Base-by-base conservation (phyloP, 1,284 basidiomycete species). In the Cutaneotrichosporon sp. region DNA sequence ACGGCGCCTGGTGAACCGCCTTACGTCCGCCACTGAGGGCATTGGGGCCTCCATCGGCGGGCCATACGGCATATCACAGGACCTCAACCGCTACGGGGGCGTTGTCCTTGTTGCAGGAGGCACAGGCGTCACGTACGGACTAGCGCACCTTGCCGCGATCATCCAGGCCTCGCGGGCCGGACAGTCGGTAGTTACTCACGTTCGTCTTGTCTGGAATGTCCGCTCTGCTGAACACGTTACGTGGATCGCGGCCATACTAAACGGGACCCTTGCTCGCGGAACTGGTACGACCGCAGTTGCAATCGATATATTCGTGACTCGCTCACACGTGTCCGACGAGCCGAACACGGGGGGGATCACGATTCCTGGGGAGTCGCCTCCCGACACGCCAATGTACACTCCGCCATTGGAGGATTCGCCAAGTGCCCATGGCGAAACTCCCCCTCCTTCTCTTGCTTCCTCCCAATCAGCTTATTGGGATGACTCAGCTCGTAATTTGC, bases 21-120 rank as follows among this genome's bases (percentile, higher is more conserved):
- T 61, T 12, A 38, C 37, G 10, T 61, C 62, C 10, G 35, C 52
- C 12, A 47, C 42, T 10, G 35, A 41, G 34, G 35, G 22, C 34
- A 57, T 73, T n/a, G 51, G 51, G 17, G 62, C 63, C 12, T 62
- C 58, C 17, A 51, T 73, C 20, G 72, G 73, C 24, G 72, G 72
- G 3, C 70, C 72, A 2, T 73, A 74, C 58, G 72, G 70, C 1
- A 47, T 47, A 1, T 44, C 57, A 1, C 55, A 51, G 24, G 48
- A 58, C 42, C 35, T 67, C 26, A 52, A 51, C 32, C 49, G 53
- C n/a, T 67, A 61, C 42, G 62, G 69, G 35, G 53, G 55, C 9
- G 63, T 68, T 2, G 35, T 74, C 20, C 60, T 74, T 38, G 49
- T 72, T 35, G 61, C 67, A 19, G 70, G 69, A 46, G 72, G 70